Conservation (phyloP, 108 stramenopile genomes). For the Seminavis robusta region DNA sequence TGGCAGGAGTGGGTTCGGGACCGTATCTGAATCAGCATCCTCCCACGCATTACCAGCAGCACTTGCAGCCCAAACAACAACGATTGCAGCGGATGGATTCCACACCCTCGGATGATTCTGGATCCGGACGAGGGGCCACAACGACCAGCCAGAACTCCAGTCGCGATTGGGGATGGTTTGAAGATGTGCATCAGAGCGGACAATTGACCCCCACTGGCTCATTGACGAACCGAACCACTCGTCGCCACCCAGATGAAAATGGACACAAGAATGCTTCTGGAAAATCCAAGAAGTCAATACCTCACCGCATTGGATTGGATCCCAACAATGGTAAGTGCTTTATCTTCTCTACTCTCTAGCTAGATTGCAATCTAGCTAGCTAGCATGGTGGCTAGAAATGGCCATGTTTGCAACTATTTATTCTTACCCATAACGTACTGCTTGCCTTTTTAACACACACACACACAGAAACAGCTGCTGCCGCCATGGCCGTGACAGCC, state of each 20-base stretch:
- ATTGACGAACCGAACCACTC: too few relatives aligned
- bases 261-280: constrained; percentile 7
- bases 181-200: constrained; percentile 57
- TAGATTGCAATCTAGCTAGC: background rate
- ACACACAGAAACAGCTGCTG: constrained; percentile 45
- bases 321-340: background rate
- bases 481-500: constrained; percentile 78
- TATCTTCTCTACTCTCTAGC: background rate
- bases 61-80: too few relatives aligned
- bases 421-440: background rate
- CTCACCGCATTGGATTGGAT: background rate
- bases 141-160: constrained; percentile 33
- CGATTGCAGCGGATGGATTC: too few relatives aligned
- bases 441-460: background rate
- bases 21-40: too few relatives aligned
- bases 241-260: background rate
- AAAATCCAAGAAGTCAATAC: background rate
- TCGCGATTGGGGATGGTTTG: constrained; percentile 80
- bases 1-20: too few relatives aligned
- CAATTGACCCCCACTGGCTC: background rate
- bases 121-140: too few relatives aligned
- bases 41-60: too few relatives aligned
- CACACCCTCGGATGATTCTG: too few relatives aligned
- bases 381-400: too few relatives aligned
- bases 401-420: background rate